Conservation (phyloP, 176 grass and related monocot species). For the Carex scoparia region DNA sequence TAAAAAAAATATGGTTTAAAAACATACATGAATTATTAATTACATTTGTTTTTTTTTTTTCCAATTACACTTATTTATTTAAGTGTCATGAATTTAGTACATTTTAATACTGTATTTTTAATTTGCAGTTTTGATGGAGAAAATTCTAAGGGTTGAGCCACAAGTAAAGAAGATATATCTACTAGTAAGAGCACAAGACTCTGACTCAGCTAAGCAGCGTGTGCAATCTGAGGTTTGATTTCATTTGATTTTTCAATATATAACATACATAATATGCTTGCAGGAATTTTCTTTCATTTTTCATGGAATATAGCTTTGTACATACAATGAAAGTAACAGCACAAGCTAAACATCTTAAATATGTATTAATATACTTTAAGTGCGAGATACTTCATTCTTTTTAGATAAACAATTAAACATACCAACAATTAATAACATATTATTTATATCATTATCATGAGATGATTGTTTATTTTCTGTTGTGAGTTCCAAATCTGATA, state of each 20-base stretch:
- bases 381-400: neutral
- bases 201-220: constrained; percentile 36
- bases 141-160: constrained; percentile 77
- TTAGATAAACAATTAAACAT: constrained; percentile 1
- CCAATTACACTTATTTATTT: too few species aligned
- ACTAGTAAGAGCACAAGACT: constrained; percentile 53
- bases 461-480: neutral
- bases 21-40: too few species aligned
- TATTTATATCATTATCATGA: neutral
- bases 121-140: constrained; percentile 72
- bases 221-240: constrained; percentile 57
- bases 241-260: neutral
- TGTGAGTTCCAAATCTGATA: neutral
- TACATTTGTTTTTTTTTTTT: too few species aligned
- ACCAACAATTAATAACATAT: neutral
- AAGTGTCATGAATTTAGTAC: too few species aligned
- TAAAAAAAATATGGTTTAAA: neutral
- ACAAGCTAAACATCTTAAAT: too few species aligned
- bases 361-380: too few species aligned
- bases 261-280: neutral
- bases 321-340: too few species aligned
- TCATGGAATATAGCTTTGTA: neutral
- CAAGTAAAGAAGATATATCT: constrained; percentile 79
- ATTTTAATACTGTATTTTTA: neutral
- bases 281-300: too few species aligned